Evolutionary conservation across 164 flowering plant species (phyloP), one percentile per base, ranked within the genome.

Genomic region (Stephania japonica): DNA sequence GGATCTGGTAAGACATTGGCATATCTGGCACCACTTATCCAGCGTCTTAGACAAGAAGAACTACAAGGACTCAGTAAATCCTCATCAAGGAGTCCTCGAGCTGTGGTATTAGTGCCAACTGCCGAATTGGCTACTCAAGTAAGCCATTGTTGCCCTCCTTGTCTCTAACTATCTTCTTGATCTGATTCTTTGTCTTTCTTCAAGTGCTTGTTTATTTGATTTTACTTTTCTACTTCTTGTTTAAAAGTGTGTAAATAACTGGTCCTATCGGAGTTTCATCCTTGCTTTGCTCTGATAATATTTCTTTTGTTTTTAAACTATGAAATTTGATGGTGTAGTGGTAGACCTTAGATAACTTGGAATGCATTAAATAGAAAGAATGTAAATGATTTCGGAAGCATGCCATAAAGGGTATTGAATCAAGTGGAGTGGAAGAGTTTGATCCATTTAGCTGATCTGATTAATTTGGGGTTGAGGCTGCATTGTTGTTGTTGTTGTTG

Each of bases 101-200:
- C 85, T 24, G 78, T 95, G 70, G 75, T 93, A 76, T 63, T 95
- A 75, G 99, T 88, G 67, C 99, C 99, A 67, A 95, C 99, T 69
- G 91, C 98, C 78, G 99, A 95, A 81, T 81, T 95, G 82, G 99
- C 92, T 77, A 87, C 97, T 79, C 99, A 95, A 92, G 99, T 90
- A 27, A 70, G 87, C 75, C 74, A 18, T 41, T 43, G 47, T n/a
- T 38, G 49, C 25, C 65, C 65, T 69, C 27, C n/a, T 18, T 56
- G 63, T 6, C 63, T 19, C 63, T 18, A 18, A 19, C 63, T 16
- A 14, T 56, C 63, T 6, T 65, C 12, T 61, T 21, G 8, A 5
- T 47, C 25, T 26, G 11, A n/a, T 6, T 56, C 12, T 61, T 21
- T 21, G 9, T 47, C 27, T 26, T 26, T 11, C 19, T 27, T 12